Evolutionary conservation across 1,284 basidiomycete species (phyloP), one percentile per base, ranked within the genome.

Genomic region (Hortiboletus rubellus): DNA sequence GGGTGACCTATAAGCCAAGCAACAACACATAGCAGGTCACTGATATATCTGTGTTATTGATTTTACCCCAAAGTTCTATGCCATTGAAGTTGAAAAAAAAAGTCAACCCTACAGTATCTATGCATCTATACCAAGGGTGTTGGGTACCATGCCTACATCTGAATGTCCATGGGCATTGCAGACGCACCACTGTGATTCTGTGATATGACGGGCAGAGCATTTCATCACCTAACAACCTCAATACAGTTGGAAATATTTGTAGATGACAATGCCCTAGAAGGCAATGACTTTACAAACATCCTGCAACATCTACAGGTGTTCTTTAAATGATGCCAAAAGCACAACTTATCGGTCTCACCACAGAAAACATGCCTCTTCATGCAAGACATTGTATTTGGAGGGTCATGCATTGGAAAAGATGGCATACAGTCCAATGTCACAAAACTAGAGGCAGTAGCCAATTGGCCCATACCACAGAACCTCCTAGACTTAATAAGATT

Each of bases 401-500:
- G 18, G 18, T 18, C 18, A 18, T 18, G 18, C 18, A 18, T 18
- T 18, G 18, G 57, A 7, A 17, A 15, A 15, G 50, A 59, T 2
- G 54, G 60, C 9, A 55, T 61, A 3, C 14, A 33, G n/a, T 57
- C 50, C 2, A 50, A 61, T 5, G 1, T 47, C 0, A 38, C 57
- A 0, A 61, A 59, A 36, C 34, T 59, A 1, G 30, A 45, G 17
- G 54, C 51, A 5, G 18, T 60, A 7, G 49, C 46, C 14, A 45
- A 61, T 18, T 61, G 60, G 60, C 43, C 53, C 0, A 7, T n/a
- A 0, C 54, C 52, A 1, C 1, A 2, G 1, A 47, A 18, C 7
- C 38, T 54, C 2, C 31, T 18, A 2, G 42, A 60, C 7, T 5
- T 60, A 3, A 54, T 55, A 50, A 9, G 31, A 3, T 62, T 62